Base-by-base conservation (phyloP, 345 rosid genomes). In the Carallia pectinifolia region DNA sequence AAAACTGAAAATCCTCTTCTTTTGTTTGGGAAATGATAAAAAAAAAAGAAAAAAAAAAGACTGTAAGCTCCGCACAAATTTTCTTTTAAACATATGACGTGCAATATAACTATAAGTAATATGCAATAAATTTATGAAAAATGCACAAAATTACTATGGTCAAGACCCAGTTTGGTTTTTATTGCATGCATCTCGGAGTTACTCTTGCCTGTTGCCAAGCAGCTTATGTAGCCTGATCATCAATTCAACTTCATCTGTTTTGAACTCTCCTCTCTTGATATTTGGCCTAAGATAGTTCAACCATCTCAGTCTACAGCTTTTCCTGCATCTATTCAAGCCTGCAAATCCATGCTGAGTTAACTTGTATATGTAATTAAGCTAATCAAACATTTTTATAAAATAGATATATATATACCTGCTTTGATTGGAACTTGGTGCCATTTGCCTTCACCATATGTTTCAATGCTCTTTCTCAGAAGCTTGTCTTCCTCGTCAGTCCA, bases 401-500 rank as follows among this genome's bases (percentile, higher is more conserved):
- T 40, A 40, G 2, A 40, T 1, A 10, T 10, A 44, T 44, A 44
- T 13, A 2, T 6, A 84, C 85, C 86, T 56, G 83, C 80, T 72
- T 76, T 75, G 5, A 17, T 12, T 30, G 87, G 86, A 67, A 83
- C 77, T 64, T 63, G 84, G 29, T 78, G 82, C 89, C 89, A 85
- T 67, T 69, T 69, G 48, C 81, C 85, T 78, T 85, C 89, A 6
- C 87, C 89, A 67, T 74, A 69, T n/a, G 33, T 53, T 18, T 64
- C 77, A 58, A 81, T 54, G 72, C 87, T 80, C 7, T 71, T 67
- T 63, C 75, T 76, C 17, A 87, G 76, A 29, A 81, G 87, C 58
- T 33, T 53, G 40, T 85, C 91, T 83, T 85, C 91, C 67, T 80
- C 85, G 56, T 67, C 65, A 13, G 82, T 80, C 85, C 91, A 85